These are phyloP conservation scores for Dryadomyces sulphureus DNA, from an alignment of 2,329 filamentous ascomycete species.

Conservation along the genomic window DNA sequence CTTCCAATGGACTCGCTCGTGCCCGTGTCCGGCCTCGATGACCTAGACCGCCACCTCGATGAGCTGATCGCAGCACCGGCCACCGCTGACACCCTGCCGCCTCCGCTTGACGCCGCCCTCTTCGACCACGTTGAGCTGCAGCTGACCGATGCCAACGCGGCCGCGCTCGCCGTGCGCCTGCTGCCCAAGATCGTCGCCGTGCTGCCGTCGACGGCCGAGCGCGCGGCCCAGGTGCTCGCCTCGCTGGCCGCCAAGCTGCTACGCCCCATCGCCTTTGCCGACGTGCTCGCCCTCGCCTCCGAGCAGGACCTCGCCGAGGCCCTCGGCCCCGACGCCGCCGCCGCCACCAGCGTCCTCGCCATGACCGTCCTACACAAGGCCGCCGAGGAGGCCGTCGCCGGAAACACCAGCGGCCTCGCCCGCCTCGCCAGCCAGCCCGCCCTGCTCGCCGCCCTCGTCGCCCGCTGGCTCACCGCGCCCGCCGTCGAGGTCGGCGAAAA, in stretches of 20 bases:
- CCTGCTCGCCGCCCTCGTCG: constrained; percentile 32
- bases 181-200: constrained; percentile 39
- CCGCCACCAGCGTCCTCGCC: constrained; percentile 42
- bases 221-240: constrained; percentile 25
- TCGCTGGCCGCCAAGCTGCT: constrained; percentile 42
- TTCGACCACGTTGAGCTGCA: constrained; percentile 47
- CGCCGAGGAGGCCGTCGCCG: neutral
- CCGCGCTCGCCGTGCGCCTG: constrained; percentile 33
- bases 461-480: constrained; percentile 36
- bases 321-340: constrained; percentile 35
- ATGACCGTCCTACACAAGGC: constrained; percentile 28
- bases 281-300: constrained; percentile 35
- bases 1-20: constrained; percentile 22
- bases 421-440: constrained; percentile 32
- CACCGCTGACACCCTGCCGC: constrained; percentile 14
- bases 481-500: constrained; percentile 41
- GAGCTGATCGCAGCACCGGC: constrained; percentile 20
- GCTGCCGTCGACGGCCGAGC: constrained; percentile 28
- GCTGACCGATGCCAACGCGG: constrained; percentile 41
- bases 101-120: constrained; percentile 29
- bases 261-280: constrained; percentile 33
- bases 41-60: constrained; percentile 39
- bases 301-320: constrained; percentile 35
- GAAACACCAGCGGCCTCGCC: neutral
- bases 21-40: constrained; percentile 36